Evolutionary conservation across 208 protist species (phyloP).

Genomic region (Herpetomonas tarakana): DNA sequence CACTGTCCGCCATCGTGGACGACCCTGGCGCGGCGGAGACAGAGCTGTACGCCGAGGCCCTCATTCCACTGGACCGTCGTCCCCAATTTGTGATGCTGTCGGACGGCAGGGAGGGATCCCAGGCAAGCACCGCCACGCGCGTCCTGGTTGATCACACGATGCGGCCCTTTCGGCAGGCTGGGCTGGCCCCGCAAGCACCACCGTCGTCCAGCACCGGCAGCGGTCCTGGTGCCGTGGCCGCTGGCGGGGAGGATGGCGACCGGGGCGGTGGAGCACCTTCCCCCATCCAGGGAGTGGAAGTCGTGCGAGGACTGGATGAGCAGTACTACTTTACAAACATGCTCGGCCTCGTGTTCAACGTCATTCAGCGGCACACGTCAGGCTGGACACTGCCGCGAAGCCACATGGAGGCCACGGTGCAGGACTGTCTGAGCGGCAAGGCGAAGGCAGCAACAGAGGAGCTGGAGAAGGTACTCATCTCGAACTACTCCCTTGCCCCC

Average conservation of each 20-base stretch:
- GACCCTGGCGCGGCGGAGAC: constrained; percentile 2
- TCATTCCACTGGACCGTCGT: constrained; percentile 42
- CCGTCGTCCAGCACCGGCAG: too few species aligned
- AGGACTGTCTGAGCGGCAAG: constrained; percentile 16
- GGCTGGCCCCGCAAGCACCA: constrained; percentile 8
- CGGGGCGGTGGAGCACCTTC: neutral
- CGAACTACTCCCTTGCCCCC: constrained; percentile 9
- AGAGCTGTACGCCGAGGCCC: constrained; percentile 41
- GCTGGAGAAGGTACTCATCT: constrained; percentile 31
- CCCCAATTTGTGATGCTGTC: constrained; percentile 28
- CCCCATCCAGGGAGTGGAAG: constrained; percentile 25
- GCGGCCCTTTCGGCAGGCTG: constrained; percentile 8
- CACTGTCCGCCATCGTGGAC: constrained; percentile 28
- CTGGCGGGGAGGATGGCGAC: neutral
- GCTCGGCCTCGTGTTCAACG: constrained; percentile 32
- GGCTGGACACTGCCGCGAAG: neutral
- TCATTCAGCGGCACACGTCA: constrained; percentile 12
- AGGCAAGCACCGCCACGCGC: neutral
- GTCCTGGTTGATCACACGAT: constrained; percentile 17
- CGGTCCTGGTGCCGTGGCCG: neutral
- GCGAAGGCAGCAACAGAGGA: constrained; percentile 23
- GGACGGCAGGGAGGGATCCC: constrained; percentile 19
- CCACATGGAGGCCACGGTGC: neutral
- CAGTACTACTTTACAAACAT: constrained; percentile 53
- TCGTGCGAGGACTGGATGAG: constrained; percentile 32